Evolutionary conservation across 306 rosid genomes (phyloP), one percentile per base, ranked within the genome.

Genomic region (Lupinus albus): DNA sequence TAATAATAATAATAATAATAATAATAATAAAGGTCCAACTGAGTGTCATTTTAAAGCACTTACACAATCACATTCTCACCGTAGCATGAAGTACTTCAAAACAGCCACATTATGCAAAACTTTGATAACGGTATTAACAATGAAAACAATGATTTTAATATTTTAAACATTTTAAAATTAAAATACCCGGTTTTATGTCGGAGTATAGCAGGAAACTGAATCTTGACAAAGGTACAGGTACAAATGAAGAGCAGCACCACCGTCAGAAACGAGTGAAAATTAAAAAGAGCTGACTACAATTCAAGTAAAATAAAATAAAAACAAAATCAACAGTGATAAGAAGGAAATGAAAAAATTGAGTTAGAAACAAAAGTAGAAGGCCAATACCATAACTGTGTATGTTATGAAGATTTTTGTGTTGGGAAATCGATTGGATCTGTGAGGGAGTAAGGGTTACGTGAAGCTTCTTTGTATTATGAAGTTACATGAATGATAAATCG

Each of bases 221-320:
- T 86, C 87, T 83, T 89, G 83, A 89, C 73, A 77, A 80, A 89
- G 17, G 96, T 83, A 81, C 92, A 84, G 66, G 96, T 77, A 71
- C 96, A 89, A 61, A 89, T 86, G 79, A 82, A 89, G 64, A 86
- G 61, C 25, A 89, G 84, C 71, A 89, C 91, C 74, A 89, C 96
- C 76, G 89, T 86, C 78, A 89, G 72, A 76, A 89, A 89, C 18
- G 96, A 89, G 76, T 86, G 86, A 79, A 88, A 88, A 74, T 88
- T 88, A 81, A 89, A 89, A 49, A 89, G 86, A 64, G 96, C 96
- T 52, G 96, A 89, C 96, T 89, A 80, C 17, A 80, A 46, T 46
- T 54, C 20, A 50, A 5, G 18, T 17, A 15, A 49, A 15, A 49
- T 20, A 28, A 20, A 20, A 20, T 11, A 7, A 5, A 44, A 32